Percentiles rank a stretch among this genome's conserved stretches.
These are phyloP conservation scores for Leccinum longicurvipes DNA, from an alignment of 768 basidiomycete genomes.

Conservation along the genomic window DNA sequence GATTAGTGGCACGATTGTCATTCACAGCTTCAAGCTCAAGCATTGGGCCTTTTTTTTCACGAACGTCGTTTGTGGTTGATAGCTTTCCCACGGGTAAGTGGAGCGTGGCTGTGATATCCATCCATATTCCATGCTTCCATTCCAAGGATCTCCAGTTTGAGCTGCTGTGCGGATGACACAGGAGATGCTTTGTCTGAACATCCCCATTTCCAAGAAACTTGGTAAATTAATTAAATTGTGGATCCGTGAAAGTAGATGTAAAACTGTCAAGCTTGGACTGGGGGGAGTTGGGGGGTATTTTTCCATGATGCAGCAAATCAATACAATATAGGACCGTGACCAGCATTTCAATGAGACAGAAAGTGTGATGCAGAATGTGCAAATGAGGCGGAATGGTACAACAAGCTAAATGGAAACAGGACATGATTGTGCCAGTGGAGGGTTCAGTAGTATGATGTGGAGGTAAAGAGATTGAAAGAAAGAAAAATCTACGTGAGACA, in stretches of 20 bases:
- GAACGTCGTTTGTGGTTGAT: background rate
- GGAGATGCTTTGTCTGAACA: conserved; percentile 3
- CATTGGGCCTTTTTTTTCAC: background rate
- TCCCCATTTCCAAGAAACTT: background rate
- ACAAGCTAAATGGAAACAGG: conserved; percentile 1
- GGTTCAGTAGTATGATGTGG: conserved; percentile 1
- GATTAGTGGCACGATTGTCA: conserved; percentile 1
- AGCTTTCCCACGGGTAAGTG: conserved; percentile 17
- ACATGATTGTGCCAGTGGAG: background rate
- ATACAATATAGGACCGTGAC: conserved; percentile 19
- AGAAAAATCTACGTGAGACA: background rate
- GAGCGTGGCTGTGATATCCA: conserved; percentile 16
- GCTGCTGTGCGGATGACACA: background rate
- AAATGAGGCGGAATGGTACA: conserved; percentile 12
- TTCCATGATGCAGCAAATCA: conserved; percentile 16
- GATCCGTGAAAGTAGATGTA: conserved; percentile 10
- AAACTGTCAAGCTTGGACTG: conserved; percentile 18
- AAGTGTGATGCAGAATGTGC: conserved; percentile 6
- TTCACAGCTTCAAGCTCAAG: conserved; percentile 13
- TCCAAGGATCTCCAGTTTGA: background rate
- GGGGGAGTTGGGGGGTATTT: conserved; percentile 16
- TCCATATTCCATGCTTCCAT: background rate
- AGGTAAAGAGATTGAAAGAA: background rate
- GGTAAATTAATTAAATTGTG: background rate
- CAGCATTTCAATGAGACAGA: conserved; percentile 14